Evolutionary conservation across 345 rosid species (phyloP).

Genomic region (Eucalyptus virginea): DNA sequence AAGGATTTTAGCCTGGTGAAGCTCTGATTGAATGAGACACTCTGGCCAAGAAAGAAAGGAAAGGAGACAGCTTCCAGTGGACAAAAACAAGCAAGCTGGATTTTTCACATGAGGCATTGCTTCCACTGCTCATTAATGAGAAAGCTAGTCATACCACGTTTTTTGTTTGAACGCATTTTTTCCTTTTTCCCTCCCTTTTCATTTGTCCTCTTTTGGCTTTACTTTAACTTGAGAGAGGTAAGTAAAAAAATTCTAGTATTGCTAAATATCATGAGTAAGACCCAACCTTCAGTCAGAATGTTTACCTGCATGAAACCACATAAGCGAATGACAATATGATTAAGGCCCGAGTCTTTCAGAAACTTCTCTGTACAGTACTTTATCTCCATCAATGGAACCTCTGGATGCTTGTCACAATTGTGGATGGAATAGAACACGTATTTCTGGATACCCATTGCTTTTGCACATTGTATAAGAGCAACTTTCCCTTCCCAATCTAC

Average conservation of each 20-base stretch:
- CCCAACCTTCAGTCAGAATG: background rate
- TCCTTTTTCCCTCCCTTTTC: background rate
- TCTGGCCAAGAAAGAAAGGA: background rate
- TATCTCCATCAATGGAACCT: slow-evolving; percentile 95
- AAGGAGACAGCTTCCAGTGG: background rate
- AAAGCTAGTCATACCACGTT: background rate
- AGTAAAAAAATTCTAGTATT: background rate
- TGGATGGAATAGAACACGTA: slow-evolving; percentile 84
- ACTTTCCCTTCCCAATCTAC: slow-evolving; percentile 99
- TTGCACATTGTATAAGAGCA: slow-evolving; percentile 93
- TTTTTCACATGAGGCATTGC: background rate
- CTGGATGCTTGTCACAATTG: slow-evolving; percentile 97
- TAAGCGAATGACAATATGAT: slow-evolving; percentile 54
- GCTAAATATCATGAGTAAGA: background rate
- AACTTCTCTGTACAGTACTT: slow-evolving; percentile 94
- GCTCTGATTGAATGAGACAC: background rate
- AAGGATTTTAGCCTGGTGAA: background rate
- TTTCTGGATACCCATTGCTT: slow-evolving; percentile 98
- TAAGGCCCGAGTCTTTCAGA: slow-evolving; percentile 65
- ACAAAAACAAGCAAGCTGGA: background rate
- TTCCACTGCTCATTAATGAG: background rate
- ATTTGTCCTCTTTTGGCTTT: background rate
- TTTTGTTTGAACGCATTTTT: background rate
- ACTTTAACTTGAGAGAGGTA: background rate
- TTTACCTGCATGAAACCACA: slow-evolving; percentile 97